phyloP scores from a whole-genome alignment of 1,284 basidiomycete species.

The Pseudozyma hubeiensis region DNA sequence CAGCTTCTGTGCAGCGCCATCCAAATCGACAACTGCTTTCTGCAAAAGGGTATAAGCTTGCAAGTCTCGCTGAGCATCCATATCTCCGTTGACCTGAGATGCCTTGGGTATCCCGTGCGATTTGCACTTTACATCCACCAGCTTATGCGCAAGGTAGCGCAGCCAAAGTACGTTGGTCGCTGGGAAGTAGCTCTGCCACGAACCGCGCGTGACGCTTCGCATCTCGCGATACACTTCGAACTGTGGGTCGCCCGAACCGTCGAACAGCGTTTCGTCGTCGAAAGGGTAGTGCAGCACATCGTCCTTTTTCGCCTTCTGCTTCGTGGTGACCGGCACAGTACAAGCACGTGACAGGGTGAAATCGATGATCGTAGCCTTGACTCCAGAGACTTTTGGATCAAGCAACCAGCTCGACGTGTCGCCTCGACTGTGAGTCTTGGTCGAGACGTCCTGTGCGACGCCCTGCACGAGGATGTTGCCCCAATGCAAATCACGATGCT shows the following conservation, averaged over 20 bases:
- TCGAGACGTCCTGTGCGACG: background rate
- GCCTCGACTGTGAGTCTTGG: background rate
- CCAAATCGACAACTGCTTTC: constrained; percentile 7
- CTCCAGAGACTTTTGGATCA: constrained; percentile 71
- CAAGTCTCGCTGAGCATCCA: constrained; percentile 9
- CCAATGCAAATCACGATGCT: constrained; percentile 98
- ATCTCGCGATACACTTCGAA: constrained; percentile 95
- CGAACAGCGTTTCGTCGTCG: constrained; percentile 67
- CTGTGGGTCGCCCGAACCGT: constrained; percentile 85
- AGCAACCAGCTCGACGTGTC: constrained; percentile 13
- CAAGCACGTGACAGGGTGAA: constrained; percentile 82
- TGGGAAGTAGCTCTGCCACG: constrained; percentile 81
- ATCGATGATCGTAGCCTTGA: constrained; percentile 88
- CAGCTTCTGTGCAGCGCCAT: constrained; percentile 11
- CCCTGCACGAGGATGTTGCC: constrained; percentile 86
- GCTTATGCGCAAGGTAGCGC: constrained; percentile 79
- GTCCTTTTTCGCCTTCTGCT: constrained; percentile 11
- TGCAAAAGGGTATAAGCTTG: constrained; percentile 10
- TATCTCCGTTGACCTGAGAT: background rate
- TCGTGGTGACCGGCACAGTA: constrained; percentile 18
- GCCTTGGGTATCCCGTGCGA: constrained; percentile 11
- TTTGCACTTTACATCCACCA: constrained; percentile 71
- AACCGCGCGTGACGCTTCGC: constrained; percentile 74
- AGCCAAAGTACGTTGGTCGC: constrained; percentile 92
- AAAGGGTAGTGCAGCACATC: constrained; percentile 61